Conservation (phyloP, 805 yeast species). For the Diddensiella santjacobensis region DNA sequence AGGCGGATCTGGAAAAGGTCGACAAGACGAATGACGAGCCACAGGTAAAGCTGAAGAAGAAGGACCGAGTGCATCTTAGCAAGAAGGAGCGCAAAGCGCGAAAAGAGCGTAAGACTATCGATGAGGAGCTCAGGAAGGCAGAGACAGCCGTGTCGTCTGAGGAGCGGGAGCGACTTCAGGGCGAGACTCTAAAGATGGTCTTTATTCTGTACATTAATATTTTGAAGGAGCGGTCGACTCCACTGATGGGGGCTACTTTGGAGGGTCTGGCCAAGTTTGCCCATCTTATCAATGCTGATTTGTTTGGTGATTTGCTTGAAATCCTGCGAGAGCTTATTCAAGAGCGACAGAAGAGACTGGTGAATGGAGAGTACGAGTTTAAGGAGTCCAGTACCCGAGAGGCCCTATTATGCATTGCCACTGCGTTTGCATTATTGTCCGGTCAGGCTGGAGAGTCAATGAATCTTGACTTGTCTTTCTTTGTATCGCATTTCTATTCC, state of each 20-base stretch:
- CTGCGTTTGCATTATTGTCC: constrained; percentile 81
- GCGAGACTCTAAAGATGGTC: constrained; percentile 71
- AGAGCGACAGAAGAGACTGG: constrained; percentile 43
- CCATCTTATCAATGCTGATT: constrained; percentile 85
- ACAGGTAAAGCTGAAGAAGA: constrained; percentile 60
- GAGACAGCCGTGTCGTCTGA: constrained; percentile 84
- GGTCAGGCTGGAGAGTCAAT: constrained; percentile 71
- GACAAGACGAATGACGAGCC: constrained; percentile 35
- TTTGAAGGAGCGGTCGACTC: constrained; percentile 57
- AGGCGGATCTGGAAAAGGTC: constrained; percentile 40
- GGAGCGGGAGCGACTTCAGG: constrained; percentile 81
- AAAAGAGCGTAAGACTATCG: constrained; percentile 82
- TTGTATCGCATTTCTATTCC: constrained; percentile 70
- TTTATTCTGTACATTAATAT: constrained; percentile 74
- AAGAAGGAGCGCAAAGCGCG: constrained; percentile 84
- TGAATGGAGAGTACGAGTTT: constrained; percentile 48
- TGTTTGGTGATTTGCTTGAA: constrained; percentile 87
- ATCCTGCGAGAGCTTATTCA: constrained; percentile 77
- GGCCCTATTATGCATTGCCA: constrained; percentile 74
- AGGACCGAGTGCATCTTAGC: constrained; percentile 87
- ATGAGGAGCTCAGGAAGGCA: constrained; percentile 82
- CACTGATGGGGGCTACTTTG: constrained; percentile 76
- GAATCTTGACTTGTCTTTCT: constrained; percentile 75
- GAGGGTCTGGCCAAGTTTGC: constrained; percentile 92
- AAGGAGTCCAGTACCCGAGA: constrained; percentile 47